phyloP scores from a whole-genome alignment of 106 monocot species.

The Dactylorhiza incarnata region DNA sequence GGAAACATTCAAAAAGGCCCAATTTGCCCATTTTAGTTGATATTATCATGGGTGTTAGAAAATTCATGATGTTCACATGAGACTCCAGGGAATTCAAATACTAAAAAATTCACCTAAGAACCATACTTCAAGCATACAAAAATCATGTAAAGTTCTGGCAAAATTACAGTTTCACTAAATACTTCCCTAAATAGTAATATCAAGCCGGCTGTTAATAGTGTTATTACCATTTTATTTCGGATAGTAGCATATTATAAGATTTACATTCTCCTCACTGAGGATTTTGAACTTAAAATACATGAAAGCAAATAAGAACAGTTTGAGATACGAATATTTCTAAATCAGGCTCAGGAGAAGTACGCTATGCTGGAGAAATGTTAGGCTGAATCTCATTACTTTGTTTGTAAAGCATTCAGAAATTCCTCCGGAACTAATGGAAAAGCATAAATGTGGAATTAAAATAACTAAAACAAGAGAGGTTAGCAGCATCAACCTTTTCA shows the following conservation, averaged over 20 bases:
- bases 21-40: not conserved
- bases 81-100: not conserved
- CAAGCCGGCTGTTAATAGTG: not conserved
- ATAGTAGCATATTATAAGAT: not conserved
- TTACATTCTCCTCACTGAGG: not conserved
- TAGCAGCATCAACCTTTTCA: conserved; percentile 38
- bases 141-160: not conserved
- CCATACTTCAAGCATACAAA: not conserved
- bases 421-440: not conserved
- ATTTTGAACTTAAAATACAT: not conserved
- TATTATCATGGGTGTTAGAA: not conserved
- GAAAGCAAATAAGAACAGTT: not conserved
- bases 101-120: not conserved
- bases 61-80: not conserved
- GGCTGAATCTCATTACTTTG: not conserved
- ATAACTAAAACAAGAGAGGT: not conserved
- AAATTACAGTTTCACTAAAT: not conserved
- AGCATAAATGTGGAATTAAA: not conserved
- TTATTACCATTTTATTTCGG: not conserved
- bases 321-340: not conserved
- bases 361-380: not conserved
- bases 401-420: not conserved
- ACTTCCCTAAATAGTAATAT: not conserved
- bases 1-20: not conserved
- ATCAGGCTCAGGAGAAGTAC: not conserved